phyloP scores from a whole-genome alignment of 495 filamentous ascomycete species.

The Acidomyces sp. region DNA sequence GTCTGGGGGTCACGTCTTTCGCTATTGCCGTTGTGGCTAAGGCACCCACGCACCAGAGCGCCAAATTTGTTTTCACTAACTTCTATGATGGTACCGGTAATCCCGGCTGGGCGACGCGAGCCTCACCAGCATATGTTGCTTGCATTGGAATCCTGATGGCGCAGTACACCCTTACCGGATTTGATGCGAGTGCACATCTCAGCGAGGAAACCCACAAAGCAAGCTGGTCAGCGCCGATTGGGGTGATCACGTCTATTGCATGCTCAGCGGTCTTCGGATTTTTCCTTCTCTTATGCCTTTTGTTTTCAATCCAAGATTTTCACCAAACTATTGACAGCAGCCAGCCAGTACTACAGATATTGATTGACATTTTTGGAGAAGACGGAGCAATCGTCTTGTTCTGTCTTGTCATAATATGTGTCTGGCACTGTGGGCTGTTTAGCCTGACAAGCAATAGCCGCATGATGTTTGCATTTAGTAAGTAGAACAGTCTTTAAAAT shows the following conservation, averaged over 20 bases:
- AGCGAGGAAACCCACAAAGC: slow-evolving; percentile 48
- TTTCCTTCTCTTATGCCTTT: slow-evolving; percentile 44
- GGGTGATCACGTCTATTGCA: slow-evolving; percentile 45
- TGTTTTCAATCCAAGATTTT: slow-evolving; percentile 49
- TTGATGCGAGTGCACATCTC: slow-evolving; percentile 46
- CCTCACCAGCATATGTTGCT: slow-evolving; percentile 44
- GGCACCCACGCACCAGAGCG: slow-evolving; percentile 47
- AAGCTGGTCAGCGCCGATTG: slow-evolving; percentile 47
- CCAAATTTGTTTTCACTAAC: slow-evolving; percentile 46
- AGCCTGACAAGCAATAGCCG: slow-evolving; percentile 45
- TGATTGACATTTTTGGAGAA: slow-evolving; percentile 43
- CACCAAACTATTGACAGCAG: slow-evolving; percentile 32
- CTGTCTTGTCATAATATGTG: slow-evolving; percentile 44
- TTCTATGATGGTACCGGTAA: slow-evolving; percentile 30
- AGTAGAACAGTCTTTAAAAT: background rate
- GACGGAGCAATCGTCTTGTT: slow-evolving; percentile 43
- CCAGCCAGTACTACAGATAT: slow-evolving; percentile 46
- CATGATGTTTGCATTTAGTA: slow-evolving; percentile 52
- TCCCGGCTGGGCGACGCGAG: slow-evolving; percentile 37
- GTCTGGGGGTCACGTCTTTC: slow-evolving; percentile 41
- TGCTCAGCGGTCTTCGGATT: slow-evolving; percentile 49
- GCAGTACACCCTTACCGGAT: slow-evolving; percentile 44
- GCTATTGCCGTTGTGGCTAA: slow-evolving; percentile 48
- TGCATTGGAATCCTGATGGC: slow-evolving; percentile 40
- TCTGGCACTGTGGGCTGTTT: slow-evolving; percentile 50